These are phyloP conservation scores for Biscogniauxia sp. DNA, from an alignment of 2,329 filamentous ascomycete species.

Conservation along the genomic window DNA sequence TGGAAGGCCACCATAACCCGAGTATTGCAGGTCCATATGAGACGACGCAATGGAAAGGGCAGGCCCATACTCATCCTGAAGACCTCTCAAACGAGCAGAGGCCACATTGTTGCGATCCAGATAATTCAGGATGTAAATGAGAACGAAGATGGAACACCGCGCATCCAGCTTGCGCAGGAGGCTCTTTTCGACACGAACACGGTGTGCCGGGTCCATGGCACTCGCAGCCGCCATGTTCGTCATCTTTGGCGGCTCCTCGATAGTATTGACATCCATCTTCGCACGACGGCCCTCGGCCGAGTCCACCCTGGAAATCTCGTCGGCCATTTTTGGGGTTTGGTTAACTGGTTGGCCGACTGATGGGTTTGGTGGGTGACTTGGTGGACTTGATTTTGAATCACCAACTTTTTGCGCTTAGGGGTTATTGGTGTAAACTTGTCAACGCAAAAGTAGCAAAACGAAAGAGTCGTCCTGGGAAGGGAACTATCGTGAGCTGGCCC, in stretches of 20 bases:
- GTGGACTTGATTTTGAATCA: too few relatives aligned
- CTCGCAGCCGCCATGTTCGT: slow-evolving; percentile 7
- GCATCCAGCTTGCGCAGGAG: slow-evolving; percentile 70
- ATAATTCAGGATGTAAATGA: slow-evolving; percentile 79
- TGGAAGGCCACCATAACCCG: too few relatives aligned
- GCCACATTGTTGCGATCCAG: slow-evolving; percentile 68
- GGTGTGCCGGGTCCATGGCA: slow-evolving; percentile 45
- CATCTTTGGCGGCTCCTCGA: slow-evolving; percentile 16
- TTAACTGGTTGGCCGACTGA: not conserved
- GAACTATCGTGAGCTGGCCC: not conserved
- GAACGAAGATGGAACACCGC: slow-evolving; percentile 64
- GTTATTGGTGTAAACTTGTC: not conserved
- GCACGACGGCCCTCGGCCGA: slow-evolving; percentile 3
- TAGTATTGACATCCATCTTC: slow-evolving; percentile 21
- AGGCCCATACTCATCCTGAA: slow-evolving; percentile 51
- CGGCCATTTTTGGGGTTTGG: slow-evolving; percentile 14
- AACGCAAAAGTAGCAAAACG: slow-evolving; percentile 6
- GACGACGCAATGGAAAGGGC: too few relatives aligned
- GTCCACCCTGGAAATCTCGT: slow-evolving; percentile 24
- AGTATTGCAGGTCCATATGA: too few relatives aligned
- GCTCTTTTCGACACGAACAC: slow-evolving; percentile 57
- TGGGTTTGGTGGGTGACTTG: too few relatives aligned
- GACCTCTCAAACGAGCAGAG: slow-evolving; percentile 61
- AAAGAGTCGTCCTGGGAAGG: not conserved
- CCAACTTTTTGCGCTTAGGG: not conserved